These are phyloP conservation scores for Nasturtium officinale DNA, from an alignment of 345 rosid genomes.

Conservation along the genomic window DNA sequence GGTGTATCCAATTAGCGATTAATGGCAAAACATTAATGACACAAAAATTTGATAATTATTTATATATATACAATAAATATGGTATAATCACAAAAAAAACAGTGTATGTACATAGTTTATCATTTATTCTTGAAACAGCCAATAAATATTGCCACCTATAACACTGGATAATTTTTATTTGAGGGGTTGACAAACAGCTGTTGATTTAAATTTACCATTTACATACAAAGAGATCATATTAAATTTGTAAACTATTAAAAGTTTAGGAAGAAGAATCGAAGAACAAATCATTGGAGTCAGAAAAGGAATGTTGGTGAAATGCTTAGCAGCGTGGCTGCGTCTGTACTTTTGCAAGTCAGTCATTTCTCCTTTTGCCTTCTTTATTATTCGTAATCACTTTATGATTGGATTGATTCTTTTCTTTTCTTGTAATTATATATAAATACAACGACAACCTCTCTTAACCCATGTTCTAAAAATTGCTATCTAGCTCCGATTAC, in stretches of 20 bases:
- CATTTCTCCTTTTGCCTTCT: constrained; percentile 28
- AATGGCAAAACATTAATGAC: too few species aligned
- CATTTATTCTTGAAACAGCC: not conserved
- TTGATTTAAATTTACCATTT: not conserved
- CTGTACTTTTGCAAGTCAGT: constrained; percentile 32
- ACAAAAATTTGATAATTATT: too few species aligned
- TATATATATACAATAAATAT: not conserved
- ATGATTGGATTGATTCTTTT: constrained; percentile 17
- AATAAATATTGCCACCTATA: not conserved
- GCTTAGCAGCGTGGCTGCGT: constrained; percentile 41
- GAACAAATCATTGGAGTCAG: constrained; percentile 34
- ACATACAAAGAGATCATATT: not conserved
- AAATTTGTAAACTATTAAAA: not conserved
- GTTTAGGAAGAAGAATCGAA: not conserved
- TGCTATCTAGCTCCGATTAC: too few species aligned
- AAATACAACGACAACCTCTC: too few species aligned
- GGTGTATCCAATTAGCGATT: not conserved
- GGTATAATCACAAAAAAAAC: not conserved
- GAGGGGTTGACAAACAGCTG: not conserved
- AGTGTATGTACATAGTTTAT: not conserved
- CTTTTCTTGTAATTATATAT: not conserved
- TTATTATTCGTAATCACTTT: constrained; percentile 27
- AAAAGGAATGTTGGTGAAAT: constrained; percentile 38
- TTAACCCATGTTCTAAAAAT: too few species aligned
- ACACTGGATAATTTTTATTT: not conserved